Evolutionary conservation across 2,329 filamentous ascomycete genomes (phyloP), one percentile per base, ranked within the genome.

Genomic region (Chaetomium sp.): DNA sequence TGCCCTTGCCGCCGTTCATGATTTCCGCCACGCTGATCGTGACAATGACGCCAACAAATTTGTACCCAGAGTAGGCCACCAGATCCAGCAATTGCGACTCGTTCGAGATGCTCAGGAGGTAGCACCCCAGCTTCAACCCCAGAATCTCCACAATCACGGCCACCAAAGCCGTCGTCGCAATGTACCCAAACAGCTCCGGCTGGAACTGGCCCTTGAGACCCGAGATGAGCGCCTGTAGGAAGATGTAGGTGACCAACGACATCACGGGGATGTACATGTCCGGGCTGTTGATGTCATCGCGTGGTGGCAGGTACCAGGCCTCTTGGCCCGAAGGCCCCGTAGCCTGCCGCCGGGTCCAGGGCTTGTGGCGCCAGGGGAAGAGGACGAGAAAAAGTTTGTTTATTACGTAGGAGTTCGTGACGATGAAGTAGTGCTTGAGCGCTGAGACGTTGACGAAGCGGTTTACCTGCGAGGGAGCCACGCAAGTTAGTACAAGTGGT

Each of bases 371-470:
- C 92, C 94, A 99, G 53, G 94, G 94, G 72, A 97, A 96, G 59
- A 99, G 85, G 57, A 99, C 92, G 57, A 99, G 83, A 69, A 87
- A 84, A 57, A 99, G 80, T 74, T 99, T 99, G 74, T 87, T 90
- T 69, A 95, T 79, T 69, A 99, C 94, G 73, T 99, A 99, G 57
- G 84, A 88, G 78, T 99, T 99, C 63, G 91, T 95, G 61, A 99
- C 94, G 74, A 97, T 96, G 78, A 99, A 99, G 80, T 97, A 99
- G 75, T 96, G 94, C 74, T 99, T 99, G 45, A 99, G 80, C 14
- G 90, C 89, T 11, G 88, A 87, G 65, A 97, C 88, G 68, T 91
- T 96, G 73, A 99, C 86, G 74, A 92, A 96, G 71, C 80, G 79
- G 62, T 80, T 80, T 62, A 81, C 73, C 78, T 80, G 59, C 54